A percentile compares a stretch with the other conserved stretches of the same genome.
Evolutionary conservation across 2,329 filamentous ascomycete species (phyloP).

Genomic region (Fusarium continuum): DNA sequence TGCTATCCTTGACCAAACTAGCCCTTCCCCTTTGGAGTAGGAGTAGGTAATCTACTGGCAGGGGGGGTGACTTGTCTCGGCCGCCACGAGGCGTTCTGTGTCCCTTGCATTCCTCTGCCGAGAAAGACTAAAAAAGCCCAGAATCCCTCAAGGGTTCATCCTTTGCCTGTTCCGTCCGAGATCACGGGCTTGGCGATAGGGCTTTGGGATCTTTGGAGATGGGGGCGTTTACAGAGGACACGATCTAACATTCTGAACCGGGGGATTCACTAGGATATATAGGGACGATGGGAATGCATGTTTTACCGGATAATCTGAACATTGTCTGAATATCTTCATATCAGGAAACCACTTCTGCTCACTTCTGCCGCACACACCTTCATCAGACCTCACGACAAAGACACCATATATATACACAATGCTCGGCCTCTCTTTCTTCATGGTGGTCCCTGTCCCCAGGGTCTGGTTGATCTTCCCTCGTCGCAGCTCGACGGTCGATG

Average conservation of each 20-base stretch:
- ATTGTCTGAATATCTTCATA: background rate
- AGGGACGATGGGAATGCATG: background rate
- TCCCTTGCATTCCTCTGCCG: constrained; percentile 17
- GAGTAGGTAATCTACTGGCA: too few species aligned
- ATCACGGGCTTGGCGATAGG: constrained; percentile 5
- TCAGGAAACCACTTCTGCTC: background rate
- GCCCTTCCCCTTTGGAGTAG: background rate
- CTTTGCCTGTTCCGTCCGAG: constrained; percentile 21
- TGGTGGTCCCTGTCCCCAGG: constrained; percentile 34
- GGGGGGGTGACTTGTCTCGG: background rate
- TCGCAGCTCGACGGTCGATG: constrained; percentile 25
- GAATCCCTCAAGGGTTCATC: constrained; percentile 13
- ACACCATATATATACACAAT: constrained; percentile 19
- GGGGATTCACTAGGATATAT: background rate
- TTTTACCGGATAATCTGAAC: background rate
- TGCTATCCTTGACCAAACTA: background rate
- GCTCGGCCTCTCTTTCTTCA: constrained; percentile 33
- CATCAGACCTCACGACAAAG: background rate
- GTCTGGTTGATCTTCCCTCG: constrained; percentile 27
- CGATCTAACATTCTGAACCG: background rate
- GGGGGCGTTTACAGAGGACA: background rate
- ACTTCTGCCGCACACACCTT: background rate
- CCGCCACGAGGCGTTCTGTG: constrained; percentile 14
- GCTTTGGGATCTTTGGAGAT: constrained; percentile 13
- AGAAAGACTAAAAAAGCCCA: constrained; percentile 6